Base-by-base conservation (phyloP, 1,284 basidiomycete species). In the Cutaneotrichosporon cutaneum region DNA sequence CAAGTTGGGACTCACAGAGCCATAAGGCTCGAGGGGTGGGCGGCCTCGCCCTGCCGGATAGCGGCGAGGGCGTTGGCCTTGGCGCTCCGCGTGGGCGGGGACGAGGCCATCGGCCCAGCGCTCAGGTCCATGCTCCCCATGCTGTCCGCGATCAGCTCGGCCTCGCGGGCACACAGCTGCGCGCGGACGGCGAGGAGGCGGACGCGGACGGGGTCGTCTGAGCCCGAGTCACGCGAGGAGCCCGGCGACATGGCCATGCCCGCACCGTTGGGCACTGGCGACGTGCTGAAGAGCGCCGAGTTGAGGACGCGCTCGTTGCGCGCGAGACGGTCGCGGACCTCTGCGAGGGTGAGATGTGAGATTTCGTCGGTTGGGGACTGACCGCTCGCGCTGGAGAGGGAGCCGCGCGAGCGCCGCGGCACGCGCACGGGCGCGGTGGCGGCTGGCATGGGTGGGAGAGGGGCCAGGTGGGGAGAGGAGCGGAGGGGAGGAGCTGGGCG, bases 291-390 rank as follows among this genome's bases (percentile, higher is more conserved):
- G 10, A 75, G 56, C 3, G 66, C 56, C 3, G 68, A 69, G 10
- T 60, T 58, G 24, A 78, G 66, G 13, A 75, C 68, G 14, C 72
- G 70, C 48, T 69, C 65, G 60, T 78, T 78, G 4, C 76, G 70
- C n/a, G 66, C 70, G 2, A 78, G 65, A 8, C 76, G 70, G 11
- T 70, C 70, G 14, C 70, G 71, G 14, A 77, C 68, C 59, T 77
- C 71, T 13, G 62, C 47, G 3, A 78, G 67, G 24, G 67, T 62
- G 26, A 78, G 68, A 48, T 61, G 56, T 33, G 68, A 57, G 7
- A 77, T 69, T 36, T 77, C 75, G 51, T 74, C 74, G 52, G 33
- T 18, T 24, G 51, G 52, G 6, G 52, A 54, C 10, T 21, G 24
- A 26, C 36, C 33, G 48, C 13, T 27, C 27, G 16, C 13, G 18